phyloP scores from a whole-genome alignment of 2,329 filamentous ascomycete species.

The Raffaelea arxii region DNA sequence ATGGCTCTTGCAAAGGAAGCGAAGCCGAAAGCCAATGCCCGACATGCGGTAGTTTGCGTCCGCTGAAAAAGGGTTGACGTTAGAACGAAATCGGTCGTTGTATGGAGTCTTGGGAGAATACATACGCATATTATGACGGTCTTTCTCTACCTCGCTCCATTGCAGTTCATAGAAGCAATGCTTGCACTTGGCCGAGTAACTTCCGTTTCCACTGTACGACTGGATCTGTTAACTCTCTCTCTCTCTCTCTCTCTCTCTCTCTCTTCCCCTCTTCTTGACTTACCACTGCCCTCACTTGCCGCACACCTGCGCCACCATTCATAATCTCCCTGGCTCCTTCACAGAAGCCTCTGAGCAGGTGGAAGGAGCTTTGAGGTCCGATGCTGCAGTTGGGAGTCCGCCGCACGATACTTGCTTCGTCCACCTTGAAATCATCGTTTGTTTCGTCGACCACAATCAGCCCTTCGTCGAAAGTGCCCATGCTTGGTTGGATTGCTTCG shows the following conservation, averaged over 20 bases:
- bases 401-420: not conserved
- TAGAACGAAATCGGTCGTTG: not conserved
- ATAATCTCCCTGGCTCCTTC: constrained; percentile 41
- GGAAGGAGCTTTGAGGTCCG: constrained; percentile 37
- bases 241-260: too few relatives aligned
- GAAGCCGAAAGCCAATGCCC: constrained; percentile 39
- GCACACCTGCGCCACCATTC: constrained; percentile 38
- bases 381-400: constrained; percentile 26
- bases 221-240: constrained; percentile 3
- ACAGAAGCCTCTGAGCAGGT: constrained; percentile 44
- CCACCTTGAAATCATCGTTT: not conserved
- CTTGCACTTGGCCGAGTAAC: constrained; percentile 39
- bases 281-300: constrained; percentile 39
- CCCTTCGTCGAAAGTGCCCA: constrained; percentile 10
- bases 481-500: too few relatives aligned
- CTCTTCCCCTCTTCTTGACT: too few relatives aligned
- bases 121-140: constrained; percentile 39
- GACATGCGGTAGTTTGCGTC: constrained; percentile 36
- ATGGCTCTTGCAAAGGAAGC: constrained; percentile 48
- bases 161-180: constrained; percentile 45
- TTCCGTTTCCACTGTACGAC: constrained; percentile 22
- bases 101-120: not conserved
- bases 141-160: constrained; percentile 40
- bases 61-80: constrained; percentile 19
- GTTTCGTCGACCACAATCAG: constrained; percentile 13